Percentiles rank a stretch among this genome's conserved stretches.
phyloP scores from a whole-genome alignment of 192 early-diverging fungal species.

The Umbelopsis isabellina region DNA sequence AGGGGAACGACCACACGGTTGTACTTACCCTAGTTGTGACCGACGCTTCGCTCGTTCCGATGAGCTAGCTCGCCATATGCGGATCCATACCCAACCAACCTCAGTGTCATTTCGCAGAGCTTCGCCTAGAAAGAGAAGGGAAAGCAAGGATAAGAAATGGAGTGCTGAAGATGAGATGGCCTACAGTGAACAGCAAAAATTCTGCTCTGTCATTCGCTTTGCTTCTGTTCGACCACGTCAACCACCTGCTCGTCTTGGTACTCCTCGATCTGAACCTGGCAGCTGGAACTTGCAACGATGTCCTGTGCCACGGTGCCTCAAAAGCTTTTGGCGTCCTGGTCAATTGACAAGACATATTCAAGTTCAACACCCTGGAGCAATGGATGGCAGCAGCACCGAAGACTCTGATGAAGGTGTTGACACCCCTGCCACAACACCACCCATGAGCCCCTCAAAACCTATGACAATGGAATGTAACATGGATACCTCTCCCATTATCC shows the following conservation, averaged over 20 bases:
- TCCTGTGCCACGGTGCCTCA: slow-evolving; percentile 34
- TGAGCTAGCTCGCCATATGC: slow-evolving; percentile 60
- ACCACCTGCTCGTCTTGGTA: slow-evolving; percentile 12
- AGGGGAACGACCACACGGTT: slow-evolving; percentile 82
- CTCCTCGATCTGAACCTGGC: neutral
- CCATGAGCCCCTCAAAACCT: slow-evolving; percentile 14
- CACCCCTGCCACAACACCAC: neutral
- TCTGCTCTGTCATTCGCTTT: slow-evolving; percentile 40
- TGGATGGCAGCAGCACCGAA: slow-evolving; percentile 19
- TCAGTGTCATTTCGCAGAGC: slow-evolving; percentile 36
- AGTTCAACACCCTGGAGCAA: slow-evolving; percentile 31
- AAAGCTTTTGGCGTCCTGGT: slow-evolving; percentile 41
- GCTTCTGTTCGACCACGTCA: slow-evolving; percentile 33
- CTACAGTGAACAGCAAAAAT: slow-evolving; percentile 36
- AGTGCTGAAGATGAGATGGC: slow-evolving; percentile 39
- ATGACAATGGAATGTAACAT: slow-evolving; percentile 4
- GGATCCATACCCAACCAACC: slow-evolving; percentile 49
- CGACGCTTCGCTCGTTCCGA: slow-evolving; percentile 84
- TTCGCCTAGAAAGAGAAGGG: slow-evolving; percentile 24
- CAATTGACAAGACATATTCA: slow-evolving; percentile 42
- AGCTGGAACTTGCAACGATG: slow-evolving; percentile 41
- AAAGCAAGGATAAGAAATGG: slow-evolving; percentile 22
- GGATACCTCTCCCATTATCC: slow-evolving; percentile 11
- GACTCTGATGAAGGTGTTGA: slow-evolving; percentile 28
- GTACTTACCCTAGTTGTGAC: slow-evolving; percentile 65